Conservation (phyloP, 148 eudicot species). For the Heliamphora exappendiculata region DNA sequence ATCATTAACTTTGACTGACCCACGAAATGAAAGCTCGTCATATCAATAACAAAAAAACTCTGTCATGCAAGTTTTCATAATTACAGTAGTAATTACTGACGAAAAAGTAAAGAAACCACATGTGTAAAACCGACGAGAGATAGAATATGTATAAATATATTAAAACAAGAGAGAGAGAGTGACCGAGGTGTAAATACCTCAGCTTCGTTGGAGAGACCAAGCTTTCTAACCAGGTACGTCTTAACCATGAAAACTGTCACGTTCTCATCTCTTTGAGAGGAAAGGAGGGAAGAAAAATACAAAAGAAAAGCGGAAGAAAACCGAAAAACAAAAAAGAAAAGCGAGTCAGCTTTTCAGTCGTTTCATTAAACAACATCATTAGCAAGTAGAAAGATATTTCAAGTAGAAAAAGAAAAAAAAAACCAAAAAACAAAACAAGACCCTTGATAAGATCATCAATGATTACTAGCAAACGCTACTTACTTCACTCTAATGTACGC, state of each 20-base stretch:
- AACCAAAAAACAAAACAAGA: background rate
- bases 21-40: too few relatives aligned
- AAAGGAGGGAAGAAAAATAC: background rate
- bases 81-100: too few relatives aligned
- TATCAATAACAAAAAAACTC: too few relatives aligned
- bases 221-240: conserved; percentile 8
- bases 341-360: background rate
- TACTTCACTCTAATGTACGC: conserved; percentile 8
- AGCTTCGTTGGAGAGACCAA: conserved; percentile 9
- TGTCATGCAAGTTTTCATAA: too few relatives aligned
- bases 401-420: background rate
- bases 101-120: too few relatives aligned
- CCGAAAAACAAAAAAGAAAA: background rate
- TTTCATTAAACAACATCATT: conserved; percentile 2
- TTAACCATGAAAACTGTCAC: conserved; percentile 3
- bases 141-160: background rate
- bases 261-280: background rate
- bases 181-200: background rate
- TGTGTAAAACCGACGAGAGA: background rate
- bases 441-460: background rate
- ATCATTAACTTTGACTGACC: too few relatives aligned
- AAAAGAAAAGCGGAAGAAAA: background rate
- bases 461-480: background rate
- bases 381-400: background rate
- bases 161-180: too few relatives aligned